These are phyloP conservation scores for Penicillium italicum DNA, from an alignment of 2,329 filamentous ascomycete genomes.

Conservation along the genomic window DNA sequence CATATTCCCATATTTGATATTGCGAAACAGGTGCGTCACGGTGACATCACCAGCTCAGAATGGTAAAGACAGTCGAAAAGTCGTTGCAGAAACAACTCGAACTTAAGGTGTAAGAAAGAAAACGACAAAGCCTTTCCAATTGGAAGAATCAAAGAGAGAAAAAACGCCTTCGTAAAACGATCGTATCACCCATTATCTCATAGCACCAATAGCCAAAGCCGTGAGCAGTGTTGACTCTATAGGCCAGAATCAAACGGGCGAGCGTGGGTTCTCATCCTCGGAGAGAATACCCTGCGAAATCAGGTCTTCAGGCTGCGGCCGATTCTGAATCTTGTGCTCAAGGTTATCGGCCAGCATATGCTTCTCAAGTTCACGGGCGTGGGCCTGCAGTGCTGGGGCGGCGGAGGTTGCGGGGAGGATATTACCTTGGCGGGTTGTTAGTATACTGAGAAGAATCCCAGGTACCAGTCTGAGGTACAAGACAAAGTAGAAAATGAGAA, in stretches of 20 bases:
- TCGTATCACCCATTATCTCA: slow-evolving; percentile 2
- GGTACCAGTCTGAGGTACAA: neutral
- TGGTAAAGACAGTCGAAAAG: neutral
- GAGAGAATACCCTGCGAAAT: slow-evolving; percentile 76
- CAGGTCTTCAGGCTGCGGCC: slow-evolving; percentile 72
- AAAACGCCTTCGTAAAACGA: slow-evolving; percentile 4
- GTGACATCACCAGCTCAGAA: slow-evolving; percentile 20
- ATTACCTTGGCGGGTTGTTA: slow-evolving; percentile 58
- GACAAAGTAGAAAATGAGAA: neutral
- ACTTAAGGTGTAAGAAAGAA: neutral
- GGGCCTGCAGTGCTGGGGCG: slow-evolving; percentile 72
- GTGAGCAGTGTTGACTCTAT: neutral
- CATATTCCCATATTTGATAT: neutral
- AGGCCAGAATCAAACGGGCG: slow-evolving; percentile 7
- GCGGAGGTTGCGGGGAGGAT: slow-evolving; percentile 77
- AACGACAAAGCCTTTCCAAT: neutral
- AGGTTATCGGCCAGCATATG: slow-evolving; percentile 83
- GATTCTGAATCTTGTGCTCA: slow-evolving; percentile 78
- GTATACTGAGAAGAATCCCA: neutral
- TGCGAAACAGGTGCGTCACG: slow-evolving; percentile 10
- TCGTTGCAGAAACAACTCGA: neutral
- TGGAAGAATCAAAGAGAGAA: neutral
- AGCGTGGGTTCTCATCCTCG: slow-evolving; percentile 53
- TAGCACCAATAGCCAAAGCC: neutral
- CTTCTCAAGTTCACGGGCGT: slow-evolving; percentile 79